These are phyloP conservation scores for Fabrea salina DNA, from an alignment of 169 alveolate species.

Conservation along the genomic window DNA sequence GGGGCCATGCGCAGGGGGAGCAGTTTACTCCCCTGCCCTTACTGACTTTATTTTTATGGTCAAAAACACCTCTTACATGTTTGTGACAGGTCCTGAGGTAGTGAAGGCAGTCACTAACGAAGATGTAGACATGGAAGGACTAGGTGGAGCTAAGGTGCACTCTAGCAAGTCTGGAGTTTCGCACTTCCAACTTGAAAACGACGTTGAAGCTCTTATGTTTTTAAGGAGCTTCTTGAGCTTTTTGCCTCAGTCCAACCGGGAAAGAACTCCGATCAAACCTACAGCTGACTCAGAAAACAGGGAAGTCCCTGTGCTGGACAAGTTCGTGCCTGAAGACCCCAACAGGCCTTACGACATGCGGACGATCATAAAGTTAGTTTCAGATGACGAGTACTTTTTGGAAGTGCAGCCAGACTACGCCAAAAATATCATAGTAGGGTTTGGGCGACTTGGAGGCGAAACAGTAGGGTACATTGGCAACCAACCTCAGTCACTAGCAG, in stretches of 20 bases:
- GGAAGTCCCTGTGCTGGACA: constrained; percentile 37
- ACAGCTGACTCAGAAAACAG: constrained; percentile 26
- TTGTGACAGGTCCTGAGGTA: constrained; percentile 66
- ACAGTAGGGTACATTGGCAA: constrained; percentile 57
- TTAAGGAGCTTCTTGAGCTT: constrained; percentile 40
- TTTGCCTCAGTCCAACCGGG: constrained; percentile 36
- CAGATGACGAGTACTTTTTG: constrained; percentile 46
- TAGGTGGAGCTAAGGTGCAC: constrained; percentile 59
- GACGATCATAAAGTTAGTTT: constrained; percentile 31
- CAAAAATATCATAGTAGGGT: constrained; percentile 50
- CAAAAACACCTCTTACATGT: constrained; percentile 54
- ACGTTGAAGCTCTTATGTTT: constrained; percentile 41
- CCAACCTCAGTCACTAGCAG: constrained; percentile 59
- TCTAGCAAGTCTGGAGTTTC: constrained; percentile 47
- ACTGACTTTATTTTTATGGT: constrained; percentile 64
- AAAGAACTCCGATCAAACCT: constrained; percentile 39
- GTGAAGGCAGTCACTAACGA: constrained; percentile 61
- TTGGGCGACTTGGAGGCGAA: constrained; percentile 52
- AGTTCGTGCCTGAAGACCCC: constrained; percentile 55
- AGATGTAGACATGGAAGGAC: constrained; percentile 51
- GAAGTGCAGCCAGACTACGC: constrained; percentile 55
- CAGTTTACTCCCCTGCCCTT: constrained; percentile 65
- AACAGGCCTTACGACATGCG: constrained; percentile 64
- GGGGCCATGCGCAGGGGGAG: constrained; percentile 76
- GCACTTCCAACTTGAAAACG: constrained; percentile 43